Conservation (phyloP, 2,329 filamentous ascomycete genomes). For the Colletotrichum sp. region DNA sequence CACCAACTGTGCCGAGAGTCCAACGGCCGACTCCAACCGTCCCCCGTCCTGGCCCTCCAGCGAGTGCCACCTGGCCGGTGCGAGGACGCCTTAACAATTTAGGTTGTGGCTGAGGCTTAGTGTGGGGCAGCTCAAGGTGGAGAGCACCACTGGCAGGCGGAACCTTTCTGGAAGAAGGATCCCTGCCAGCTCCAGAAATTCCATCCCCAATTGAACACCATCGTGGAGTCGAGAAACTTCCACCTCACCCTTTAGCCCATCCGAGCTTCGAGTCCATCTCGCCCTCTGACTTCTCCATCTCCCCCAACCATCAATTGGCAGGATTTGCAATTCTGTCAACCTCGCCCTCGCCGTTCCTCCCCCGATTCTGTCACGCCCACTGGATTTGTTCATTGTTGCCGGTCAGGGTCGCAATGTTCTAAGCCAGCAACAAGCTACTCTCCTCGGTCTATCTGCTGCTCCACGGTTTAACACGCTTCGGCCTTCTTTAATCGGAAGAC, state of each 20-base stretch:
- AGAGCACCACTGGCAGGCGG: constrained; percentile 1
- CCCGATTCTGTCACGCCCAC: constrained; percentile 36
- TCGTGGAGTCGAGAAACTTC: constrained; percentile 43
- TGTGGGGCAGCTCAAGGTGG: constrained; percentile 9
- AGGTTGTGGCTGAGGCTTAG: constrained; percentile 20
- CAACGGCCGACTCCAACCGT: background rate
- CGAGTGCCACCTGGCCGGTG: background rate
- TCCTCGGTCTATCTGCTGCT: constrained; percentile 18
- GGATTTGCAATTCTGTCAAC: constrained; percentile 18
- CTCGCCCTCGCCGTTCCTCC: constrained; percentile 6
- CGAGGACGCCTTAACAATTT: constrained; percentile 9
- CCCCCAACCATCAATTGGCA: constrained; percentile 22
- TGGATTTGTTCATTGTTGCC: constrained; percentile 35
- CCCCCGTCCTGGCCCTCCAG: background rate
- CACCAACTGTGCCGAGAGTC: background rate
- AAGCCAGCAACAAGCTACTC: constrained; percentile 26
- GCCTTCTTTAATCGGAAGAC: constrained; percentile 19
- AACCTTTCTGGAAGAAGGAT: constrained; percentile 16
- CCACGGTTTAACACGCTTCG: constrained; percentile 19
- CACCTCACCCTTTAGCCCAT: constrained; percentile 43
- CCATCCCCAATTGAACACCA: constrained; percentile 23
- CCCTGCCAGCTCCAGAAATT: constrained; percentile 17
- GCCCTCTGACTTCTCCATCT: constrained; percentile 27
- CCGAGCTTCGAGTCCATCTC: constrained; percentile 24
- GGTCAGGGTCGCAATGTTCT: constrained; percentile 40